A percentile compares a stretch with the other conserved stretches of the same genome.
Conservation (phyloP, 306 rosid species). For the Vachellia pachyceras region DNA sequence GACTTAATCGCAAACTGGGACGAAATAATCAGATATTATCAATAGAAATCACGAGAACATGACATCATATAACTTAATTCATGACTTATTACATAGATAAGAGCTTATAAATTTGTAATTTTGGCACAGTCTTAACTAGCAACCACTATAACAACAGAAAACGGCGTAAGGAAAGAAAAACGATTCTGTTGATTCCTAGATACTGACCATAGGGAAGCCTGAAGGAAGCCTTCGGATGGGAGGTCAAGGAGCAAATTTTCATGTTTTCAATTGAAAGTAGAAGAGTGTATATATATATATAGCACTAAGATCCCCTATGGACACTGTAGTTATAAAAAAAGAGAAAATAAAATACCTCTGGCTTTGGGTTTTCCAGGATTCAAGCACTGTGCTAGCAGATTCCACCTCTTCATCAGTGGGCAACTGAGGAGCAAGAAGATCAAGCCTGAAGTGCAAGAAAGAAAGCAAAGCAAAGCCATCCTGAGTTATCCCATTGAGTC, state of each 20-base stretch:
- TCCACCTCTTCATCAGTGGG: constrained; percentile 60
- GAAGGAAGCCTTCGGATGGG: background rate
- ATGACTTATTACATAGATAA: background rate
- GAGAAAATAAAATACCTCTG: constrained; percentile 50
- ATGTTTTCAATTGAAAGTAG: background rate
- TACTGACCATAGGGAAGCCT: background rate
- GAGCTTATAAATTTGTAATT: background rate
- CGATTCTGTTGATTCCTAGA: background rate
- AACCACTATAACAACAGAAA: background rate
- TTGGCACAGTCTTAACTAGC: background rate
- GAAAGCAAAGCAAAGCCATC: constrained; percentile 76
- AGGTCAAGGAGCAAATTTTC: background rate
- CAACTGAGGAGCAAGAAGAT: constrained; percentile 86
- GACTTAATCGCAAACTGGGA: constrained; percentile 63
- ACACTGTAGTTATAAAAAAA: background rate
- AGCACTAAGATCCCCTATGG: background rate
- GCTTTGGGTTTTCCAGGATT: constrained; percentile 71
- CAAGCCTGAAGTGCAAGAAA: constrained; percentile 75
- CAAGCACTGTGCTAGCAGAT: constrained; percentile 62
- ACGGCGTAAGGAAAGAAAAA: background rate
- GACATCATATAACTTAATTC: background rate
- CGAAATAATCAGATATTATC: background rate
- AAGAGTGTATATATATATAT: no score
- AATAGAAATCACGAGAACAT: constrained; percentile 12
- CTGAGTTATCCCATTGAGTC: constrained; percentile 82